Conservation (phyloP, 2,329 filamentous ascomycete species). For the Aspergillus tamarii region DNA sequence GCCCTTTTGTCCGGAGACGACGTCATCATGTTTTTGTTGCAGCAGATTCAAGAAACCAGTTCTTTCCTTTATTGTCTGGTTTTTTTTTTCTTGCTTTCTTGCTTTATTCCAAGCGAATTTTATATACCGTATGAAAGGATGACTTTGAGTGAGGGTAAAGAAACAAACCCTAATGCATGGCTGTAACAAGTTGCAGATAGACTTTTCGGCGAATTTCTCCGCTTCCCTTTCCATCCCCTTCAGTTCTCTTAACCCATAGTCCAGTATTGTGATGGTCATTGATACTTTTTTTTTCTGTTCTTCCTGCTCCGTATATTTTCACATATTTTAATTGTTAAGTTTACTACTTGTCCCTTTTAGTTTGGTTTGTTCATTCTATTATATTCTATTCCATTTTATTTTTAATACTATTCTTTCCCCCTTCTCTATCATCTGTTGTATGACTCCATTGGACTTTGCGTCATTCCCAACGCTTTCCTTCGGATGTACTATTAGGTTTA, state of each 20-base stretch:
- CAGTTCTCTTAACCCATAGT: background rate
- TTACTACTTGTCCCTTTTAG: background rate
- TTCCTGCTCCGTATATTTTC: background rate
- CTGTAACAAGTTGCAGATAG: conserved; percentile 2
- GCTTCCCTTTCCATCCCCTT: background rate
- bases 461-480: background rate
- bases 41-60: background rate
- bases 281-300: background rate
- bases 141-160: background rate
- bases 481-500: conserved; percentile 1
- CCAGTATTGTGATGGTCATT: background rate
- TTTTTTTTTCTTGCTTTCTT: background rate
- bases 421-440: background rate
- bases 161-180: conserved; percentile 1
- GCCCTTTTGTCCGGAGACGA: conserved; percentile 5
- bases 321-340: background rate
- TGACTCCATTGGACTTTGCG: background rate
- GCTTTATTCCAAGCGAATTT: background rate
- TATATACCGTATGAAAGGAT: background rate
- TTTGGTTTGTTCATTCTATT: background rate
- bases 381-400: background rate
- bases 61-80: background rate
- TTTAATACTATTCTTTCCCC: background rate
- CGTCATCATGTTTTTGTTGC: background rate
- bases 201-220: conserved; percentile 5